Base-by-base conservation (phyloP, 805 yeast genomes). In the Nakazawaea pomicola region DNA sequence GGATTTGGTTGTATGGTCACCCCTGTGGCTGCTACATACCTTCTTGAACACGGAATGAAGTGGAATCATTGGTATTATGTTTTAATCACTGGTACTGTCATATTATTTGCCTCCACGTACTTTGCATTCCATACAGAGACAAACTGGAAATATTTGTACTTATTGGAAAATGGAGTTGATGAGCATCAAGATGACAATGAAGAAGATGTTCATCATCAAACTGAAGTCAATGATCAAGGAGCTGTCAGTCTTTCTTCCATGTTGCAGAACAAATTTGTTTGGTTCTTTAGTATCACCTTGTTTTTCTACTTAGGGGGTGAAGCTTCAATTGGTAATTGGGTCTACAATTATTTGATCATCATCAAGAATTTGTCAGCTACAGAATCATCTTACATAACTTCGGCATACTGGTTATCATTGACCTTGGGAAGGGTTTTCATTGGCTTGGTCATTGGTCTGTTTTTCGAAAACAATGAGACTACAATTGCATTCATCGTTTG, bases 1-100 rank as follows among this genome's bases (percentile, higher is more conserved):
- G 80, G 80, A 0, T 49, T 74, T 8, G 81, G 80, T 2, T 71
- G 79, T 46, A 64, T 74, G 61, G 57, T 72, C 4, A 65, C 77
- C 4, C 81, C 80, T 1, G 58, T 72, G 6, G 46, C 73, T 9
- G 63, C 70, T 21, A 67, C 77, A 1, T 49, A 51, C 14, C 55
- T 76, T 36, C 48, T 73, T 15, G 65, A 67, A 40, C 51, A 53
- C 17, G 60, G 68, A 3, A 41, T 56, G 37, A 46, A 55, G 29
- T 74, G 80, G 80, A 69, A 69, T 46, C 61, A 66, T 16, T 74
- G 67, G 52, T 76, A 71, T 50, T 34, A 61, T 4, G 53, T 73
- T 7, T 53, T 74, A 18, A 46, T 64, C 4, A 36, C 43, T 1
- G 43, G 65, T 11, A 58, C 66, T 1, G 40, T 60, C 0, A 2